These are phyloP conservation scores for Pseudogymnoascus sp. DNA, from an alignment of 2,329 filamentous ascomycete genomes.

Conservation along the genomic window DNA sequence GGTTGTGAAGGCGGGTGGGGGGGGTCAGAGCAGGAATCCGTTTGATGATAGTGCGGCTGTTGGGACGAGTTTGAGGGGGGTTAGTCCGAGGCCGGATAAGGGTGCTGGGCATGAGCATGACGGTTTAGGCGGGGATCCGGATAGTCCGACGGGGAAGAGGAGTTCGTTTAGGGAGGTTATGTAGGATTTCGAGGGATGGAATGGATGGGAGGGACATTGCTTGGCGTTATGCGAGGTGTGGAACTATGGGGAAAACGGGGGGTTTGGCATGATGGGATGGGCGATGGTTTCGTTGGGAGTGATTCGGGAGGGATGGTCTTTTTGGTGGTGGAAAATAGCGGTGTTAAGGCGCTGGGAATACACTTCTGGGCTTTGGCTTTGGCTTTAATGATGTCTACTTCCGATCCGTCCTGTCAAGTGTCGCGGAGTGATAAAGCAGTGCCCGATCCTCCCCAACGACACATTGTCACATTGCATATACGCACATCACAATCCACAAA, in stretches of 20 bases:
- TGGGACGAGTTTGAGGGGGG: constrained; percentile 57
- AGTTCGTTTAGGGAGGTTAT: constrained; percentile 67
- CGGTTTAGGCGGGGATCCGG: constrained; percentile 31
- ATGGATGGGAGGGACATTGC: not conserved
- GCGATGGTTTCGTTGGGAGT: not conserved
- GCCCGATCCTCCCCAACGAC: not conserved
- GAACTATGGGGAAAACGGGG: not conserved
- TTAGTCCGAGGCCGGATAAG: constrained; percentile 66
- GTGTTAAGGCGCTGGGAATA: not conserved
- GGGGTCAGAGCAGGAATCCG: constrained; percentile 44
- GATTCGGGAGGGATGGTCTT: not conserved
- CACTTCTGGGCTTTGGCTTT: not conserved
- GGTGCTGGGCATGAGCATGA: constrained; percentile 29
- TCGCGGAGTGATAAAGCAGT: not conserved
- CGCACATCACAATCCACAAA: not conserved
- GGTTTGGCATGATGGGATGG: not conserved
- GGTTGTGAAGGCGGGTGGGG: not conserved
- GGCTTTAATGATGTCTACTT: not conserved
- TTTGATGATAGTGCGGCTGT: constrained; percentile 58
- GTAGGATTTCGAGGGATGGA: constrained; percentile 29
- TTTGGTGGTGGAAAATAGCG: not conserved
- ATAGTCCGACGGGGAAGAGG: constrained; percentile 60
- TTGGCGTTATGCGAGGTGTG: not conserved
- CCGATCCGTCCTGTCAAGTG: not conserved
- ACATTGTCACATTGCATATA: not conserved